phyloP scores from a whole-genome alignment of 805 yeast species.

The Scheffersomyces coipomensis region DNA sequence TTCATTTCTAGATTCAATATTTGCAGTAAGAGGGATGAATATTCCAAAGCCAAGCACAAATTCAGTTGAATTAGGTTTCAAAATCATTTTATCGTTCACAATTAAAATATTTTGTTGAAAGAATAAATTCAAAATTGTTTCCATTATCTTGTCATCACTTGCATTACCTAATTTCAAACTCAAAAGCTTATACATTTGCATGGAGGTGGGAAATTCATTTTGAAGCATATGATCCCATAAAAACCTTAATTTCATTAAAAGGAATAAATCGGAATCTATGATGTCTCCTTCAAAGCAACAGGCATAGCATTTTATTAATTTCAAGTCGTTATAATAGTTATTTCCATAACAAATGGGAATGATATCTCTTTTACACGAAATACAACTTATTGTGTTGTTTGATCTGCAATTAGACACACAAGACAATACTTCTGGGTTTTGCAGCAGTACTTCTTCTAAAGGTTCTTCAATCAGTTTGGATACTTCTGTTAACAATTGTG shows the following conservation, averaged over 20 bases:
- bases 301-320: slow-evolving; percentile 8
- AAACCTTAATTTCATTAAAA: slow-evolving; percentile 35
- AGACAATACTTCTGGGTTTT: too few species aligned
- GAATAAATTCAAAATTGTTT: slow-evolving; percentile 9
- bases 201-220: slow-evolving; percentile 16
- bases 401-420: slow-evolving; percentile 3
- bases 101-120: slow-evolving; percentile 11
- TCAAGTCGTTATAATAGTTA: slow-evolving; percentile 2
- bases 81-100: slow-evolving; percentile 5
- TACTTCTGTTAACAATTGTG: not conserved
- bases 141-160: slow-evolving; percentile 3
- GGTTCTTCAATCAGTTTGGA: too few species aligned
- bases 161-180: slow-evolving; percentile 7
- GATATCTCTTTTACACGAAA: slow-evolving; percentile 23
- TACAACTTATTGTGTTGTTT: slow-evolving; percentile 18
- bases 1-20: slow-evolving; percentile 7
- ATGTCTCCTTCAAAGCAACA: slow-evolving; percentile 24
- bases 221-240: slow-evolving; percentile 23
- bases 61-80: slow-evolving; percentile 3
- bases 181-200: slow-evolving; percentile 8
- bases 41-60: slow-evolving; percentile 7
- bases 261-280: slow-evolving; percentile 15
- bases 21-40: slow-evolving; percentile 10
- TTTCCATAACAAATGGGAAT: slow-evolving; percentile 36
- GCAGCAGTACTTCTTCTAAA: too few species aligned